Base-by-base conservation (phyloP, 805 yeast species). In the Candida broadrunensis region DNA sequence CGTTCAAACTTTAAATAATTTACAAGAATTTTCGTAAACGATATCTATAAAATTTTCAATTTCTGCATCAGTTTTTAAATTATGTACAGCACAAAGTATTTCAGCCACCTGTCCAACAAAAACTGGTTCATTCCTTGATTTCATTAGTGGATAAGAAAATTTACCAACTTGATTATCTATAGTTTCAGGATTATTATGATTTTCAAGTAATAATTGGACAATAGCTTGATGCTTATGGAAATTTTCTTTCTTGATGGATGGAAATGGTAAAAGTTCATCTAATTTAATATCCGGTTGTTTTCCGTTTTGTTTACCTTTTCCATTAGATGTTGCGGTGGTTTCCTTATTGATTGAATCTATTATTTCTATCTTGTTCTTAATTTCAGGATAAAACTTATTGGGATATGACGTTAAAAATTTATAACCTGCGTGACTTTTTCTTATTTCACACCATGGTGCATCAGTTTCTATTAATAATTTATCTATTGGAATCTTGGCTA, bases 371-470 rank as follows among this genome's bases (percentile, higher is more conserved):
- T 4, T 18, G 14, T 14, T n/a, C 43, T 29, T 13, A 15, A 56
- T 41, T 33, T 56, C 48, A 1, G 86, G 86, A 47, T 80, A 82
- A 41, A 67, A 77, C 13, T 59, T 64, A 52, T 78, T 81, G 3
- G 87, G 87, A 46, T 78, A 76, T 7, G 65, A 54, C 0, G 80
- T 63, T 23, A 89, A 56, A 46, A 68, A 73, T 46, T 77, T 65
- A 61, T 77, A 80, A 13, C 93, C 77, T 2, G 88, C 88, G 58
- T 88, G 96, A 8, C 93, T 75, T 49, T 79, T 85, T 43, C 95
- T 73, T 35, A 93, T 79, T 56, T 90, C 98, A 67, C 99, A 93
- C 99, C 99, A 93, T 1, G 99, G 99, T 3, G 97, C 89, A 63
- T 93, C 99, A 0, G 97, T 91, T 58, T 93, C 99, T 8, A 93